These are phyloP conservation scores for Xylaria sp. DNA, from an alignment of 2,329 filamentous ascomycete species.

Conservation along the genomic window DNA sequence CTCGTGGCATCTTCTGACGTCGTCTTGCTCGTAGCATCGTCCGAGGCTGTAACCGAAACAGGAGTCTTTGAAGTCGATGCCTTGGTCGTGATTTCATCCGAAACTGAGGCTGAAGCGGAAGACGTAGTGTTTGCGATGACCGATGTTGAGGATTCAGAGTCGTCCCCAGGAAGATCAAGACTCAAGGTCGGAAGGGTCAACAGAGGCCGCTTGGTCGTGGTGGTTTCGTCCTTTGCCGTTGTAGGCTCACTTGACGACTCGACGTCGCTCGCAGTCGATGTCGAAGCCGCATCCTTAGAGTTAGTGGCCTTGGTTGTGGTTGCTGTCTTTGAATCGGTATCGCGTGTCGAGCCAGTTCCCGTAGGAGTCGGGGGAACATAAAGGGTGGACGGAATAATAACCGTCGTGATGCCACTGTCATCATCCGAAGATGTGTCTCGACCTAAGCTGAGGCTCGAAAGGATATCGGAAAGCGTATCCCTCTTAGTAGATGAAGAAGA, in stretches of 20 bases:
- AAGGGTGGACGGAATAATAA: slow-evolving; percentile 20
- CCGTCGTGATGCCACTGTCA: slow-evolving; percentile 20
- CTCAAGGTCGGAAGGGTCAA: slow-evolving; percentile 31
- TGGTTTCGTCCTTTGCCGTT: slow-evolving; percentile 22
- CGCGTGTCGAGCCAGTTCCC: not conserved
- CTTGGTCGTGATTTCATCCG: slow-evolving; percentile 3
- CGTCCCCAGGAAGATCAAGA: slow-evolving; percentile 6
- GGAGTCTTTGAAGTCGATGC: not conserved
- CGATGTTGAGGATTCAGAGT: slow-evolving; percentile 8
- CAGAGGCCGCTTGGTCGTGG: slow-evolving; percentile 22
- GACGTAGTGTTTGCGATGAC: slow-evolving; percentile 19
- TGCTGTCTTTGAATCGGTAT: slow-evolving; percentile 11
- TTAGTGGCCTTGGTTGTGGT: not conserved
- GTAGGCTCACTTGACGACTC: slow-evolving; percentile 6
- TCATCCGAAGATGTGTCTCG: slow-evolving; percentile 17
- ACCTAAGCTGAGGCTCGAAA: slow-evolving; percentile 30
- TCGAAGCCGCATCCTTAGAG: slow-evolving; percentile 15
- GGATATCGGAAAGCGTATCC: slow-evolving; percentile 36
- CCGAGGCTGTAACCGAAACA: not conserved
- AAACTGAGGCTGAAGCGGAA: not conserved
- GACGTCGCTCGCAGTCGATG: slow-evolving; percentile 18
- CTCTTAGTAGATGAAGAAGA: slow-evolving; percentile 34
- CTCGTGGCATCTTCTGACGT: not conserved
- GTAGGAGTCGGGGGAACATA: slow-evolving; percentile 20
- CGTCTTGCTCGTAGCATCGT: not conserved